Evolutionary conservation across 371 early-diverging fungal genomes (phyloP).

Genomic region (Mortierella sp.): DNA sequence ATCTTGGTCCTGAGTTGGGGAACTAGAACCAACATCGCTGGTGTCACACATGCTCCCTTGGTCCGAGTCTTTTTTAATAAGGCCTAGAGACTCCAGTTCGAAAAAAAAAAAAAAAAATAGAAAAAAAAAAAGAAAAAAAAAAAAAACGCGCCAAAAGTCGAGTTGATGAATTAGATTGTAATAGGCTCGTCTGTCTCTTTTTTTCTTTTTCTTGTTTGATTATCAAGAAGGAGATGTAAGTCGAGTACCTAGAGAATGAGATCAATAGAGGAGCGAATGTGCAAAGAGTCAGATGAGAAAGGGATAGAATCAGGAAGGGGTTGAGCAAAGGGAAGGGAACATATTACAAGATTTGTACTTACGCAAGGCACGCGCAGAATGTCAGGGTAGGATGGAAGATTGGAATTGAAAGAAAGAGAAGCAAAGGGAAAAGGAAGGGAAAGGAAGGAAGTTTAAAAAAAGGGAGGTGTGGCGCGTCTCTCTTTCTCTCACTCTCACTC

Average conservation of each 20-base stretch:
- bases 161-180: background rate
- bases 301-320: too few relatives aligned
- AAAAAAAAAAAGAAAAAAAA: background rate
- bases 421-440: background rate
- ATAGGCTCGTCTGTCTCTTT: background rate
- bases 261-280: too few relatives aligned
- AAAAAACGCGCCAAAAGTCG: background rate
- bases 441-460: background rate
- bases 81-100: conserved; percentile 25
- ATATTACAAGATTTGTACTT: too few relatives aligned
- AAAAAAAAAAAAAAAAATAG: background rate
- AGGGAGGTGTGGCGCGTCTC: background rate
- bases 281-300: too few relatives aligned
- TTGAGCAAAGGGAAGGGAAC: too few relatives aligned
- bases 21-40: conserved; percentile 1
- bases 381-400: too few relatives aligned
- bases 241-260: too few relatives aligned
- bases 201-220: too few relatives aligned
- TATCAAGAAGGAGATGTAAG: too few relatives aligned
- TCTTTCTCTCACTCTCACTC: background rate
- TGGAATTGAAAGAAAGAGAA: background rate
- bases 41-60: background rate
- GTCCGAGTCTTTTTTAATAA: conserved; percentile 13
- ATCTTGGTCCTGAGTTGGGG: background rate
- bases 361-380: too few relatives aligned